Percentiles rank a stretch among this genome's conserved stretches.
Evolutionary conservation across 495 filamentous ascomycete species (phyloP).

Genomic region (Poronia punctata): DNA sequence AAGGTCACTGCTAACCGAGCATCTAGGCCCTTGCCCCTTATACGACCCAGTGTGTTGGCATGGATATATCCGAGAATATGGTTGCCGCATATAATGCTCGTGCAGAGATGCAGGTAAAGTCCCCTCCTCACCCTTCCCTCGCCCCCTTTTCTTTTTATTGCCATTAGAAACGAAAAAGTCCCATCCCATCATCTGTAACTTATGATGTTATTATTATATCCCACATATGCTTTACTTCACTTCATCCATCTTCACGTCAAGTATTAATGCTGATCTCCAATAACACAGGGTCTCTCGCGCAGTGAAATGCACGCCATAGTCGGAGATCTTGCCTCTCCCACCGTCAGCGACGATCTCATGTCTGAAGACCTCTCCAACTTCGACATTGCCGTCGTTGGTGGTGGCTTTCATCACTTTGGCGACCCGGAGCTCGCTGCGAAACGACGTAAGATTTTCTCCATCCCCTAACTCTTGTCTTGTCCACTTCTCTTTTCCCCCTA

Average conservation of each 20-base stretch:
- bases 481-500: neutral
- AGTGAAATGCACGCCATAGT: conserved; percentile 50
- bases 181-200: too few relatives aligned
- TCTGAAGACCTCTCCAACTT: conserved; percentile 49
- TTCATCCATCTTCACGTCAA: neutral
- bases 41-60: conserved; percentile 52
- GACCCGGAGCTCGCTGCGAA: conserved; percentile 49
- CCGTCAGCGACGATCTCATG: conserved; percentile 30
- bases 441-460: too few relatives aligned
- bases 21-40: conserved; percentile 52
- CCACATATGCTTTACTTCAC: conserved; percentile 15
- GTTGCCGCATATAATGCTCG: conserved; percentile 49
- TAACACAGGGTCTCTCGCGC: conserved; percentile 34
- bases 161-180: too few relatives aligned
- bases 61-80: conserved; percentile 66
- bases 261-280: neutral
- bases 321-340: conserved; percentile 49
- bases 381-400: conserved; percentile 57
- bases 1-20: neutral
- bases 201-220: neutral
- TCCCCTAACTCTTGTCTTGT: too few relatives aligned
- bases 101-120: conserved; percentile 37
- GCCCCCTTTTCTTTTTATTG: neutral
- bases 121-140: too few relatives aligned
- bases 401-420: conserved; percentile 69